A percentile compares a stretch with the other conserved stretches of the same genome.
Evolutionary conservation across 2,329 filamentous ascomycete species (phyloP).

Genomic region (Aspergillus neoniger): DNA sequence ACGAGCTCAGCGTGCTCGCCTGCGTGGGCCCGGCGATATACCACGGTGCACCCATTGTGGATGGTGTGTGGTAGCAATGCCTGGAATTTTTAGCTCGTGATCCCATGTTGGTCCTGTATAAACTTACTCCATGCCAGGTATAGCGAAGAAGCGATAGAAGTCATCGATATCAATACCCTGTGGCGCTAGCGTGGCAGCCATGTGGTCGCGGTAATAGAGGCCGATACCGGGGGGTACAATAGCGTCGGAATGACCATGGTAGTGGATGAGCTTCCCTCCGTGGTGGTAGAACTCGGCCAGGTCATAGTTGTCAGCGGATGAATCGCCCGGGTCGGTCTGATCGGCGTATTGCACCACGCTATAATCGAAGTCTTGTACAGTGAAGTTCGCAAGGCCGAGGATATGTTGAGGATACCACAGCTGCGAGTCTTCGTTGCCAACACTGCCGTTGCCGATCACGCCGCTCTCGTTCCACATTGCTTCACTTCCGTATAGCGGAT

Average conservation of each 20-base stretch:
- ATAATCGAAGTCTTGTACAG: background rate
- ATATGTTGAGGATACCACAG: background rate
- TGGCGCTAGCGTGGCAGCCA: background rate
- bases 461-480: background rate
- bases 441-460: background rate
- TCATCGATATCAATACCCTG: background rate
- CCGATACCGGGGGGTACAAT: background rate
- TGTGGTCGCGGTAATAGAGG: background rate
- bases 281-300: background rate
- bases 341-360: background rate
- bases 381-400: background rate
- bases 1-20: background rate
- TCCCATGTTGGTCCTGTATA: background rate
- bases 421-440: background rate
- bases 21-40: conserved; percentile 5
- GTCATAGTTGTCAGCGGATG: background rate
- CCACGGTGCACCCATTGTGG: background rate
- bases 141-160: conserved; percentile 1
- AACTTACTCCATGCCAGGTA: background rate
- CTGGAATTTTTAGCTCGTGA: background rate
- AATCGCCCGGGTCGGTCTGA: background rate
- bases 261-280: background rate
- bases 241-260: background rate
- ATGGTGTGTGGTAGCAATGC: background rate
- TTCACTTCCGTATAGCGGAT: background rate